phyloP scores from a whole-genome alignment of 2,329 filamentous ascomycete species.

The Emydomyces testavorans region DNA sequence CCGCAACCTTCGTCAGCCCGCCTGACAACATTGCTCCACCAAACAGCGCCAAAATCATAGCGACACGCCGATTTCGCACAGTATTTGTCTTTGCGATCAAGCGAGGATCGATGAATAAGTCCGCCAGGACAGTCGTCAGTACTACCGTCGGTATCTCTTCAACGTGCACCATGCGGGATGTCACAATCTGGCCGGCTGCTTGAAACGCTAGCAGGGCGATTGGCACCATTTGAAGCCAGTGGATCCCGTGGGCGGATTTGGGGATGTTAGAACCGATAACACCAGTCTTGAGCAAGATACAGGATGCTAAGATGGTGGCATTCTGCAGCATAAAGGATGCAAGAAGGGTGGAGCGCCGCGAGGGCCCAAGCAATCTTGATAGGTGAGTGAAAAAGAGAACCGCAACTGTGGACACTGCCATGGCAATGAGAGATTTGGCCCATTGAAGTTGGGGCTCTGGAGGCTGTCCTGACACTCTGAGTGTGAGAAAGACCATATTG shows the following conservation, averaged over 20 bases:
- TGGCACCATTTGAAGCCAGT: constrained; percentile 30
- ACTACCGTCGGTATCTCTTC: constrained; percentile 36
- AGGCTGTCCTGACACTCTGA: constrained; percentile 34
- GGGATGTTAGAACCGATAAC: constrained; percentile 25
- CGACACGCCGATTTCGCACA: constrained; percentile 28
- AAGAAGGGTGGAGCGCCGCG: constrained; percentile 31
- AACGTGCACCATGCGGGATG: constrained; percentile 28
- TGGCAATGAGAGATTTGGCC: constrained; percentile 35
- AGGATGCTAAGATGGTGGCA: constrained; percentile 25
- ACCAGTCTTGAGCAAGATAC: constrained; percentile 27
- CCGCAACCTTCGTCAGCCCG: constrained; percentile 27
- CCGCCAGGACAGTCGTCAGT: constrained; percentile 32
- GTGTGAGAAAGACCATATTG: constrained; percentile 36
- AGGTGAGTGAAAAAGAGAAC: constrained; percentile 32
- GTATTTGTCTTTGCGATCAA: constrained; percentile 22
- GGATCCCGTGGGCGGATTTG: constrained; percentile 23
- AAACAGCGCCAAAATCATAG: constrained; percentile 30
- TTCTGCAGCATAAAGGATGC: constrained; percentile 33
- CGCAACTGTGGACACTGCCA: constrained; percentile 30
- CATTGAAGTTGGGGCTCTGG: constrained; percentile 31
- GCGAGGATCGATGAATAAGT: constrained; percentile 29
- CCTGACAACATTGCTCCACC: constrained; percentile 34
- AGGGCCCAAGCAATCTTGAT: constrained; percentile 24
- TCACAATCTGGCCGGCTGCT: constrained; percentile 32
- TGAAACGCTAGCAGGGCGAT: constrained; percentile 33